These are phyloP conservation scores for Tulasnella sp. DNA, from an alignment of 768 basidiomycete genomes.

Conservation along the genomic window DNA sequence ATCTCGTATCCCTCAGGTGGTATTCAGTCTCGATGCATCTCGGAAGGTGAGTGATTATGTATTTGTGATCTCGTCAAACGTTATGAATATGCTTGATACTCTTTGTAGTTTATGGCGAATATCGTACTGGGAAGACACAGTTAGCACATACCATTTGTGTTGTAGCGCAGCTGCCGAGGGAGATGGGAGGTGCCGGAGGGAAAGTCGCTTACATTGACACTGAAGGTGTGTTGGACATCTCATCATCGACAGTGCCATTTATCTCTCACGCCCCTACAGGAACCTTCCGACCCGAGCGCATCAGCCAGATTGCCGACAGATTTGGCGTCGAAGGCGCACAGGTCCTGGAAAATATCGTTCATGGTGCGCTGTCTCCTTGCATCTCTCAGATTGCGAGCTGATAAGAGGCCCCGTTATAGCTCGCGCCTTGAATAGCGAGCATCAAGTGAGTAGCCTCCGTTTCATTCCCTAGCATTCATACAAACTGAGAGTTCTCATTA, in stretches of 20 bases:
- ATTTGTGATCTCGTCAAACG: neutral
- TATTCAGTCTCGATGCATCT: slow-evolving; percentile 84
- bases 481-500: neutral
- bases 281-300: slow-evolving; percentile 92
- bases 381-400: neutral
- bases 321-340: slow-evolving; percentile 87
- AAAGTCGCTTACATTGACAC: slow-evolving; percentile 93
- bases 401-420: slow-evolving; percentile 35
- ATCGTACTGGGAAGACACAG: slow-evolving; percentile 92
- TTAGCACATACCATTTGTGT: slow-evolving; percentile 93
- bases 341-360: slow-evolving; percentile 85
- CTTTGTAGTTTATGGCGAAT: slow-evolving; percentile 79
- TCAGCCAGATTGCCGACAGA: slow-evolving; percentile 79
- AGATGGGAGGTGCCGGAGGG: slow-evolving; percentile 83
- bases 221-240: slow-evolving; percentile 42
- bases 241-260: slow-evolving; percentile 24
- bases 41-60: slow-evolving; percentile 49
- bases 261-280: slow-evolving; percentile 32
- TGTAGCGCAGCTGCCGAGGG: slow-evolving; percentile 74
- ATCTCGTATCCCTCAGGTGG: slow-evolving; percentile 45
- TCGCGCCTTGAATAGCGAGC: slow-evolving; percentile 84
- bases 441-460: slow-evolving; percentile 48
- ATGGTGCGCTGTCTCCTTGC: slow-evolving; percentile 38
- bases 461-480: too few species aligned
- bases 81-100: neutral